Evolutionary conservation across 257 asterid genomes (phyloP).

Genomic region (Asclepias syriaca): DNA sequence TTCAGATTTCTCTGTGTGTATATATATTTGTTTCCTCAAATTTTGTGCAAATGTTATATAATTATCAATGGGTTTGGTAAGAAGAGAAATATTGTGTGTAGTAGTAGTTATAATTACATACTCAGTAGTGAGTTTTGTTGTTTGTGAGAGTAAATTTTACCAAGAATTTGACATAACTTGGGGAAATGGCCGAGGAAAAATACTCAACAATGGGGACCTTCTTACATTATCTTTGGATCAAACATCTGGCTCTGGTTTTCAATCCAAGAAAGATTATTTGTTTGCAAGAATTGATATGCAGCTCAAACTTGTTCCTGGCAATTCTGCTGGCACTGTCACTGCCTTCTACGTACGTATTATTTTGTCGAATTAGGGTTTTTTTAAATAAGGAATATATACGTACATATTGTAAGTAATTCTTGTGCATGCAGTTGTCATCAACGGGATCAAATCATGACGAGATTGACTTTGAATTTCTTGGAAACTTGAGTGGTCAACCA

Average conservation of each 20-base stretch:
- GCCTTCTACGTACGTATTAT: constrained; percentile 39
- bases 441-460: constrained; percentile 53
- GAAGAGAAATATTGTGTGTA: background rate
- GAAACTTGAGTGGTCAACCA: constrained; percentile 60
- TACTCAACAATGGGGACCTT: constrained; percentile 51
- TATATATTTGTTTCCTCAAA: background rate
- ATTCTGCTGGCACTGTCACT: constrained; percentile 73
- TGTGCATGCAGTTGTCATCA: constrained; percentile 37
- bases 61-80: background rate
- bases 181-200: constrained; percentile 52
- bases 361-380: no score
- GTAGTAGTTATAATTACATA: background rate
- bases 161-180: constrained; percentile 56
- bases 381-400: no score
- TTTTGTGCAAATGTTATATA: background rate
- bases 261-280: constrained; percentile 43
- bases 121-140: background rate
- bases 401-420: no score
- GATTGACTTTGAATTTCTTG: constrained; percentile 75
- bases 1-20: background rate
- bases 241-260: constrained; percentile 58
- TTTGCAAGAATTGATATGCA: constrained; percentile 42
- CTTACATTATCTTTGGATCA: constrained; percentile 51
- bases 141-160: constrained; percentile 21
- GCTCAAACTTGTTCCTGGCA: constrained; percentile 58